phyloP scores from a whole-genome alignment of 257 asterid genomes.

The Solanum pennellii region DNA sequence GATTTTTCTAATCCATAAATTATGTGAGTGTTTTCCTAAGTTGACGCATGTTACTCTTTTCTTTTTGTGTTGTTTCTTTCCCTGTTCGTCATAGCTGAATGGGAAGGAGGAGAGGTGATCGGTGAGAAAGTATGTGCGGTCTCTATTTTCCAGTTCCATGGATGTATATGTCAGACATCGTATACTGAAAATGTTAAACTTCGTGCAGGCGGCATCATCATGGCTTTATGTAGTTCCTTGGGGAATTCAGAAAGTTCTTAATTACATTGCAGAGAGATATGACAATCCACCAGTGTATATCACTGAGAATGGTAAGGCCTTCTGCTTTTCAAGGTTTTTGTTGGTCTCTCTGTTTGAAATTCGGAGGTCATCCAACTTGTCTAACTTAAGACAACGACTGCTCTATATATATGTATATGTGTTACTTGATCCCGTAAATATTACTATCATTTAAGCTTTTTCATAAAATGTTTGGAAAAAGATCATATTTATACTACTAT shows the following conservation, averaged over 20 bases:
- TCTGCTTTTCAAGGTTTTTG: background rate
- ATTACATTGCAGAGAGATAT: conserved; percentile 29
- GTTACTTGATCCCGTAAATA: background rate
- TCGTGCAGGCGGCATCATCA: conserved; percentile 38
- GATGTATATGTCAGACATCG: background rate
- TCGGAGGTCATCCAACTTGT: background rate
- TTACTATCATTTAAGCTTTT: background rate
- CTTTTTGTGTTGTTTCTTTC: conserved; percentile 2
- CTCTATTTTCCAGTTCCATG: background rate
- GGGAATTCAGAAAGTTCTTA: conserved; percentile 40
- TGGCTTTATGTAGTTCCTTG: conserved; percentile 51
- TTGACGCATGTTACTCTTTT: background rate
- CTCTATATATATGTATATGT: background rate
- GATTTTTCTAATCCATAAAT: background rate
- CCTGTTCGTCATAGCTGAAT: conserved; percentile 26
- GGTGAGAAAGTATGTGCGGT: conserved; percentile 33
- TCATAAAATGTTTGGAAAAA: background rate
- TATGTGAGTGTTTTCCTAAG: background rate
- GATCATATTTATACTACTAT: background rate
- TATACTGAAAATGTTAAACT: background rate
- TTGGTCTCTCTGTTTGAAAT: background rate
- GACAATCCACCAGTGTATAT: conserved; percentile 32
- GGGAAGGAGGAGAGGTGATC: conserved; percentile 38
- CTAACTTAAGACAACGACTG: background rate
- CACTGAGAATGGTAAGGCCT: conserved; percentile 38